Evolutionary conservation across 2,329 filamentous ascomycete genomes (phyloP).

Genomic region (Aspergillus oerlinghausenensis): DNA sequence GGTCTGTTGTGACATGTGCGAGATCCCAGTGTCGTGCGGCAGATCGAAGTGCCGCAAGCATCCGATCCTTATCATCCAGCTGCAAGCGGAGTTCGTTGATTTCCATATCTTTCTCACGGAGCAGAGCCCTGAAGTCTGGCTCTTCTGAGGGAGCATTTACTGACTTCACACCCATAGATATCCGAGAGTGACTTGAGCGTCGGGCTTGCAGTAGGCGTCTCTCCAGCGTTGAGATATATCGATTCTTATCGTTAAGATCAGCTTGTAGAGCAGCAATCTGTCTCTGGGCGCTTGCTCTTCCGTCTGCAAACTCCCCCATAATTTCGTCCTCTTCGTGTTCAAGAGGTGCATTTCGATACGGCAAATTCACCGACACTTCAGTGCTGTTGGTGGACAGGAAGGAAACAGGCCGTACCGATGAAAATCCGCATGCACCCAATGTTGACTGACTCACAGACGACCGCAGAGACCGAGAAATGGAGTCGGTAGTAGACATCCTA

Average conservation of each 20-base stretch:
- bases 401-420: constrained; percentile 62
- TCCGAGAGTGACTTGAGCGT: constrained; percentile 80
- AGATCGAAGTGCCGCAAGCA: constrained; percentile 80
- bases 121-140: constrained; percentile 64
- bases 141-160: constrained; percentile 72
- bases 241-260: constrained; percentile 94
- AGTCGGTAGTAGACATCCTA: constrained; percentile 51
- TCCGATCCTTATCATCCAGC: constrained; percentile 90
- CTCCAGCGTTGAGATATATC: constrained; percentile 91
- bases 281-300: constrained; percentile 72
- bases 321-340: constrained; percentile 60
- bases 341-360: constrained; percentile 30
- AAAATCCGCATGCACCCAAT: constrained; percentile 41
- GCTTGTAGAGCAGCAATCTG: constrained; percentile 89
- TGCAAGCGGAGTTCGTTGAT: constrained; percentile 85
- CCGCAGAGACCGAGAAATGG: constrained; percentile 53
- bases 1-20: constrained; percentile 56
- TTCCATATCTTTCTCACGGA: constrained; percentile 88
- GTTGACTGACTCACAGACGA: constrained; percentile 67
- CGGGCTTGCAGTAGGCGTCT: constrained; percentile 87
- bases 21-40: constrained; percentile 81
- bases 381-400: constrained; percentile 56
- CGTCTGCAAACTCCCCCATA: constrained; percentile 78
- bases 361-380: constrained; percentile 27
- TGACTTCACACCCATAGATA: constrained; percentile 67